Base-by-base conservation (phyloP, 805 yeast genomes). In the Wickerhamomyces canadensis region DNA sequence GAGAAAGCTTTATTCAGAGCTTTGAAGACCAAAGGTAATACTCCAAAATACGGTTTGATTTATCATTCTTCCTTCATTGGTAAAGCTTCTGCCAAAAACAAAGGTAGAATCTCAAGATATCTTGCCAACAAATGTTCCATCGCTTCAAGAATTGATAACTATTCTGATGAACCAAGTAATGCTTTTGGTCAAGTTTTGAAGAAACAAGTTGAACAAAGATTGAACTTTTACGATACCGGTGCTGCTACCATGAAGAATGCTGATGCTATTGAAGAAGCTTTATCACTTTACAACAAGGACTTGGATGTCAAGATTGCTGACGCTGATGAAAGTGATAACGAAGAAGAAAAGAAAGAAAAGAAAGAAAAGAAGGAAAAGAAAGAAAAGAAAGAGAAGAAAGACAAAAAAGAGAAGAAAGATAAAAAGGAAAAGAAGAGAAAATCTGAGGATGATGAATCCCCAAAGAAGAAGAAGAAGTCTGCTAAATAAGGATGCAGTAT, bases 1-100 rank as follows among this genome's bases (percentile, higher is more conserved):
- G 98, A 93, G 71, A 93, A 93, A 78, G 98, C 98, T 28, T 74
- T 93, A 46, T 93, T 93, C 78, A 83, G 98, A 72, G 98, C 98
- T 48, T 79, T 93, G 62, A 93, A 93, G 74, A 93, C 98, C 44
- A 93, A 93, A 68, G 96, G 89, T 59, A 95, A 93, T 67, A 93
- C 98, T 43, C 98, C 98, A 60, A 93, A 93, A 67, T 93, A 93
- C 61, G 98, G 98, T 70, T 73, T 93, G 61, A 76, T 93, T 54
- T 93, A 93, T 72, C 98, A 93, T 62, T 95, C 98, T 38, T 83
- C 96, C 19, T 75, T 93, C 50, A 94, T 93, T 49, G 98, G 98
- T 49, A 96, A 89, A 65, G 98, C 98, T 43, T 72, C 88, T 46
- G 81, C 94, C 49, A 93, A 93, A 74, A 93, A 93, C 74, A 93